Base-by-base conservation (phyloP, 768 basidiomycete species). In the Trametes meyenii region DNA sequence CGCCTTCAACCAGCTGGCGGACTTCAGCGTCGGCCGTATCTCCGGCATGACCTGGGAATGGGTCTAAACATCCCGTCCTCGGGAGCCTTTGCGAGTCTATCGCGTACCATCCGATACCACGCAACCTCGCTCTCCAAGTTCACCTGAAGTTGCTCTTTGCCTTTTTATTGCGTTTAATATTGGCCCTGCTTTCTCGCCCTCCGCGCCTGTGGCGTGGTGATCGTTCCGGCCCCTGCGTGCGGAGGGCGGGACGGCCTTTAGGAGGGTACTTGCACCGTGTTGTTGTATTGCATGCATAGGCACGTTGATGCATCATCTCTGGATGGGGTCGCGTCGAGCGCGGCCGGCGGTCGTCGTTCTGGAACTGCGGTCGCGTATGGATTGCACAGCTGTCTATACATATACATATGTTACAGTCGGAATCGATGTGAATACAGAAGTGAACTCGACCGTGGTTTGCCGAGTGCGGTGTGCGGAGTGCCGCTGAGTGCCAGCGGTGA, bases 1-100 rank as follows among this genome's bases (percentile, higher is more conserved):
- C 7, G 86, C 86, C 10, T 92, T 91, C 73, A 5, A 66, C 0
- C 0, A 63, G 7, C 77, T 92, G 42, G 83, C 86, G 1, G 61
- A 66, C 58, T 45, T 52, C 14, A 50, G 67, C 38, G 43, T 80
- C 11, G 90, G 90, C 13, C 85, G 87, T 62, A 70, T 91, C 63
- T 49, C 17, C 44, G 70, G 67, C 50, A 71, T 89, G 29, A 69
- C 63, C 8, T 90, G 90, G 87, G 48, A 29, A 21, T 70, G 60
- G 63, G 24, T 44, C 26, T 62, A 62, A 62, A 40, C 7, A 17
- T 14, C 10, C 44, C 21, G 3, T 19, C 44, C 44, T 21, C 44
- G 44, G 7, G 2, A 16, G 50, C 50, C 35, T 6, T 23, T 21
- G 16, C 50, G 29, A 14, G 46, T 26, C 46, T 24, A 23, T 24